These are phyloP conservation scores for Suillus subaureus DNA, from an alignment of 768 basidiomycete species.

Conservation along the genomic window DNA sequence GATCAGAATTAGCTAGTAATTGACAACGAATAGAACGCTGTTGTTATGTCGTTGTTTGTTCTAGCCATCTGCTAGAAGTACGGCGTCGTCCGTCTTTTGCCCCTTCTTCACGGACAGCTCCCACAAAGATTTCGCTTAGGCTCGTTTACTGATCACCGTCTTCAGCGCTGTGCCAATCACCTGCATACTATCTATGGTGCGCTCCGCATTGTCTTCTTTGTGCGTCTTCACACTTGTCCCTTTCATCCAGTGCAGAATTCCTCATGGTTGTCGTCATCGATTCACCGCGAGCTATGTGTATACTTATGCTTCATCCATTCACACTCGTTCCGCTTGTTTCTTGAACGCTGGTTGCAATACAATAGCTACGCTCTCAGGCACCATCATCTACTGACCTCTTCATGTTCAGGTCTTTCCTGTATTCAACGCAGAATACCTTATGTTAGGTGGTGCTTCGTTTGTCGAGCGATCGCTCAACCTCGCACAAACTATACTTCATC, in stretches of 20 bases:
- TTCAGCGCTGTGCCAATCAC: background rate
- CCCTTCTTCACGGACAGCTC: background rate
- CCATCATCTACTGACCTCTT: no score
- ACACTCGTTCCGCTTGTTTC: no score
- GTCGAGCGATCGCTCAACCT: background rate
- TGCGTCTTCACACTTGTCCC: background rate
- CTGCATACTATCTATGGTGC: background rate
- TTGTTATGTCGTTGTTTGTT: no score
- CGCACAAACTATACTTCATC: background rate
- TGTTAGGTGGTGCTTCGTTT: background rate
- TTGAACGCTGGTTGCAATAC: no score
- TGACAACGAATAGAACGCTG: no score
- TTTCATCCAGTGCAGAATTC: no score
- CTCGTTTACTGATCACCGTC: background rate
- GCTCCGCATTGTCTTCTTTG: no score
- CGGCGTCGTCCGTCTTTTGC: background rate
- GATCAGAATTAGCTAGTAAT: no score
- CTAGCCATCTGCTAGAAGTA: no score
- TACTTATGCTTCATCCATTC: no score
- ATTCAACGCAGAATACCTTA: background rate
- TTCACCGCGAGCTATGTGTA: background rate
- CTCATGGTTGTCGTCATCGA: background rate
- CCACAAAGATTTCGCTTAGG: background rate
- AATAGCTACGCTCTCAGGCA: no score
- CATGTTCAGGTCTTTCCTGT: background rate